Base-by-base conservation (phyloP, 73 alveolate genomes). In the Blepharisma japonicum region DNA sequence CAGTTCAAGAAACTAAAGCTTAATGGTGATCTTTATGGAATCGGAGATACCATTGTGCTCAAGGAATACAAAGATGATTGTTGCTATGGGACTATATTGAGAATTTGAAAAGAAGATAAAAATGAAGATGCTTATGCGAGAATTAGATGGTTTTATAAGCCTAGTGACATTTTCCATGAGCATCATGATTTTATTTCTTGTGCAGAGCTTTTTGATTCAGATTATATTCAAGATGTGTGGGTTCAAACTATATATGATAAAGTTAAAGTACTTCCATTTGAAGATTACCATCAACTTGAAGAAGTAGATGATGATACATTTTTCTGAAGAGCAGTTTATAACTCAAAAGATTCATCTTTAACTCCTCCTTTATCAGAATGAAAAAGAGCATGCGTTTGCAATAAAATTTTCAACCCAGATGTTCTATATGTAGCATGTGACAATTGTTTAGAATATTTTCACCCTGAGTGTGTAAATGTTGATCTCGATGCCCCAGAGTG, bases 321-420 rank as follows among this genome's bases (percentile, higher is more conserved):
- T 76, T 90, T 90, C 68, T 74, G 91, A 5, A 61, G 97, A 79
- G 97, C 97, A 6, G 80, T 71, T 68, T 90, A 90, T 72, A 88
- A 87, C 77, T 87, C 91, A n/a, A 68, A 74, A 47, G 55, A 85
- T 23, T 79, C 70, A 55, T 8, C 48, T 25, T 68, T 88, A 9
- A 85, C 77, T 25, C 98, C 98, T 18, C 77, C 89, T 45, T 92
- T 92, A 74, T 71, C 84, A 49, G 91, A 92, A 45, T 92, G 98
- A 96, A 88, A 86, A 72, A 71, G 79, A 47, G 84, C 80, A 23
- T 92, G 98, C 61, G 71, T 83, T 6, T 92, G 98, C 79, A 53
- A 78, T 77, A 89, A 86, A 55, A 95, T 95, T 14, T 68, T 89
- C 14, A 92, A 92, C 78, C 98, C 98, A 5, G 89, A 92, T 71